phyloP scores from a whole-genome alignment of 768 basidiomycete genomes.

The Myochromella boudieri region DNA sequence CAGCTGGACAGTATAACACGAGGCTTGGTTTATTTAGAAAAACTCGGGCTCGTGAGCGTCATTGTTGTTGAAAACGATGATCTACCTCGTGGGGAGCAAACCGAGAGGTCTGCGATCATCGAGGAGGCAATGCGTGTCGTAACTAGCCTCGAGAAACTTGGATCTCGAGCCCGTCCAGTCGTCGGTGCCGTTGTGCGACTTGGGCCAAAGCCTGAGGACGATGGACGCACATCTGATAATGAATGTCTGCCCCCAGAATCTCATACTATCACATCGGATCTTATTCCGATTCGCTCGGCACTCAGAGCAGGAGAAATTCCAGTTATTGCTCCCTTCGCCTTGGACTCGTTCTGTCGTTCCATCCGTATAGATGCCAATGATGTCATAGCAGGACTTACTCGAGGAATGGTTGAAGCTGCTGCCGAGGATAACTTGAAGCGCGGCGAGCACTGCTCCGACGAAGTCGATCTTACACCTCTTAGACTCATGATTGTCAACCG shows the following conservation, averaged over 20 bases:
- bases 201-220: constrained; percentile 66
- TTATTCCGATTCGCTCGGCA: constrained; percentile 84
- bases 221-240: constrained; percentile 25
- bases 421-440: constrained; percentile 27
- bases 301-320: constrained; percentile 95
- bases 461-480: constrained; percentile 85
- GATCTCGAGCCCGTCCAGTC: constrained; percentile 85
- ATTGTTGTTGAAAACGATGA: constrained; percentile 92
- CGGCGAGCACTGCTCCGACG: constrained; percentile 40
- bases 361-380: constrained; percentile 85
- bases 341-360: constrained; percentile 88
- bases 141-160: constrained; percentile 77
- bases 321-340: constrained; percentile 88
- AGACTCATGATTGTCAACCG: constrained; percentile 97
- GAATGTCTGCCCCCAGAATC: constrained; percentile 60
- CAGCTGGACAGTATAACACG: constrained; percentile 93
- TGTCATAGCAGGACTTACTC: constrained; percentile 82
- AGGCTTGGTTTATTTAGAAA: constrained; percentile 94
- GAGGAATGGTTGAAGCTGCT: constrained; percentile 73
- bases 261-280: constrained; percentile 77
- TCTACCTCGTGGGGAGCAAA: constrained; percentile 62
- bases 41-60: constrained; percentile 92
- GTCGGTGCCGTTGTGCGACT: constrained; percentile 84
- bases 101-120: constrained; percentile 63
- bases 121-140: constrained; percentile 89